Base-by-base conservation (phyloP, 2,329 filamentous ascomycete species). In the Ophiocordyceps camponoti-saundersi region DNA sequence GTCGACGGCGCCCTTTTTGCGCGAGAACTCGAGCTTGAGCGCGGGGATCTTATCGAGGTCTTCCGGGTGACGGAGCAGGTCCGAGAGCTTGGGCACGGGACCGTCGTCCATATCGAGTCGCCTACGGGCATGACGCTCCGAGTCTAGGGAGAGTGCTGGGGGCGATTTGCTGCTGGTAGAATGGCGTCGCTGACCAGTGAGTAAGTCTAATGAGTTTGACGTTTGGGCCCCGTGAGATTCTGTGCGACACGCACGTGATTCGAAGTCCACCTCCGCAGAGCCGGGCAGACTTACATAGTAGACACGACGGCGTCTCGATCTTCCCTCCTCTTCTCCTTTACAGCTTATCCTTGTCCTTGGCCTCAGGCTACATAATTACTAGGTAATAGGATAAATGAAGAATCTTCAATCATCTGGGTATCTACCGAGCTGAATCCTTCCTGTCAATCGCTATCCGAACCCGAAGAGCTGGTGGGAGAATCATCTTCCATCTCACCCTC, bases 21-120 rank as follows among this genome's bases (percentile, higher is more conserved):
- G 86, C 55, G 79, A 78, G 67, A 96, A 95, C 63, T 98, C 92
- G 54, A 84, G 77, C 68, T 93, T 95, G 60, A 98, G 74, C 44
- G 80, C 80, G 46, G 81, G 72, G 58, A 98, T 90, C 72, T 95
- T 96, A 70, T 98, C 92, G 55, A 98, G 80, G 66, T 98, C 92
- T 61, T 98, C 92, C 3, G 92, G 87, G 60, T 95, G 88, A 58
- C 88, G 86, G 55, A 98, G 80, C 51, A 96, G 79, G 71, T 96
- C 90, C 54, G 88, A 79, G 62, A 98, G 80, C 71, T 89, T 89
- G 62, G 85, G 78, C 44, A 77, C 76, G 49, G 77, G 75, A 55
- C 80, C 75, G 69, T 77, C 82, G 54, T 66, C 63, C 63, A 66
- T 66, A 46, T 50, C 55, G 53, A 46, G 2, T 20, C 7, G 36